Percentiles rank a stretch among this genome's conserved stretches.
Conservation (phyloP, 257 asterid species). For the Echites panduratus region DNA sequence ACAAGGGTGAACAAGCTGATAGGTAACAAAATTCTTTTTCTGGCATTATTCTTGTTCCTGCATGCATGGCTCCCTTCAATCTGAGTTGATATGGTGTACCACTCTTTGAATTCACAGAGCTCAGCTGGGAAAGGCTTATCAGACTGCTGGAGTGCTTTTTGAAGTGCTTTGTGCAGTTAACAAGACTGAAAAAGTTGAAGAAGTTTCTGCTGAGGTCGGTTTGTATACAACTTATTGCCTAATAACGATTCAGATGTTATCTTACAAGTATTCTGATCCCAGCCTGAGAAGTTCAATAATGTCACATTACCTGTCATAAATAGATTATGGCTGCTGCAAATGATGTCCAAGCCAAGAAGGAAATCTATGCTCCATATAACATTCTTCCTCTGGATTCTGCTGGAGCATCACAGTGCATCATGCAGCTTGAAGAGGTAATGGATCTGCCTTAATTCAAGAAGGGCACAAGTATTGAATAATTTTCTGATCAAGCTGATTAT, state of each 20-base stretch:
- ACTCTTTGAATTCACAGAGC: slow-evolving; percentile 46
- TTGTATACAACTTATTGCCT: not conserved
- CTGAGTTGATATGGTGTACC: not conserved
- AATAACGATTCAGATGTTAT: not conserved
- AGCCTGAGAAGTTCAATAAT: not conserved
- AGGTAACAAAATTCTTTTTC: slow-evolving; percentile 37
- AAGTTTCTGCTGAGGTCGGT: slow-evolving; percentile 97
- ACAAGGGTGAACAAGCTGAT: slow-evolving; percentile 93
- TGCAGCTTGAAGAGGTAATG: slow-evolving; percentile 97
- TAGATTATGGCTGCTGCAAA: slow-evolving; percentile 98
- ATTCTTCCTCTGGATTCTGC: slow-evolving; percentile 96
- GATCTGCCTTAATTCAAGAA: slow-evolving; percentile 7
- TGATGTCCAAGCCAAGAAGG: slow-evolving; percentile 94
- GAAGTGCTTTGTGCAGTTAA: slow-evolving; percentile 99
- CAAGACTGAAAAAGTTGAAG: slow-evolving; percentile 87
- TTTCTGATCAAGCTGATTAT: slow-evolving; percentile 6
- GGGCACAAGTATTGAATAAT: not conserved
- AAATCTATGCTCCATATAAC: slow-evolving; percentile 84
- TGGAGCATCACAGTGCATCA: slow-evolving; percentile 85
- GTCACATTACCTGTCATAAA: slow-evolving; percentile 12
- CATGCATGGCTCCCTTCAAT: not conserved
- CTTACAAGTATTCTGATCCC: not conserved
- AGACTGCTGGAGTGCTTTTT: slow-evolving; percentile 95
- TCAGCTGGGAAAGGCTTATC: slow-evolving; percentile 96
- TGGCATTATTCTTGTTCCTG: not conserved